These are phyloP conservation scores for Cornus kousa DNA, from an alignment of 148 eudicot species.

Conservation along the genomic window DNA sequence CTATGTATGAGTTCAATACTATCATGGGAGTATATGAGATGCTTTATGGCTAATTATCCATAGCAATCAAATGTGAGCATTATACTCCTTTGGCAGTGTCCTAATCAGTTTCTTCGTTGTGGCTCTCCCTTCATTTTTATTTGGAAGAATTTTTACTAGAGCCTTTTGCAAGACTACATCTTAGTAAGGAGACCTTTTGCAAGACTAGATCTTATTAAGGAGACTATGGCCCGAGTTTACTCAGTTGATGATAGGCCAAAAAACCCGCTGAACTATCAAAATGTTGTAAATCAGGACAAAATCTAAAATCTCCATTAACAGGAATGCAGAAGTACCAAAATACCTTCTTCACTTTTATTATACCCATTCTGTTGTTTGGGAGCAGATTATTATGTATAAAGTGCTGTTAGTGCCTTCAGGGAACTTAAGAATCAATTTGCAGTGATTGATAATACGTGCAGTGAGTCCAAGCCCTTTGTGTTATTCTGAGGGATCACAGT, in stretches of 20 bases:
- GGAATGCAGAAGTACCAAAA: too few relatives aligned
- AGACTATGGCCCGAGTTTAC: background rate
- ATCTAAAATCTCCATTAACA: too few relatives aligned
- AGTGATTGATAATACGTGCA: slow-evolving; percentile 81
- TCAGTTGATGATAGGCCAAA: background rate
- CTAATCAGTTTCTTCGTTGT: background rate
- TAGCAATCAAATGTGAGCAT: background rate
- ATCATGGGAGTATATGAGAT: background rate
- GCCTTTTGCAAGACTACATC: background rate
- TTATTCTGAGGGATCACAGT: too few relatives aligned
- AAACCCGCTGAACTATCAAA: too few relatives aligned
- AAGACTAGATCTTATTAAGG: background rate
- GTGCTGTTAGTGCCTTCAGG: slow-evolving; percentile 21
- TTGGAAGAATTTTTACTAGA: too few relatives aligned
- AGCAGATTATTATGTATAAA: too few relatives aligned
- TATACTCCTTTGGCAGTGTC: background rate
- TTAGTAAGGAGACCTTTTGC: background rate
- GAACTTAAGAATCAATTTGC: slow-evolving; percentile 83
- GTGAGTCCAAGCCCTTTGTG: too few relatives aligned
- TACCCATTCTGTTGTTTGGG: too few relatives aligned
- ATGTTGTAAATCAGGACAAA: too few relatives aligned
- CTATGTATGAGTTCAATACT: background rate
- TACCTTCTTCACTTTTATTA: too few relatives aligned
- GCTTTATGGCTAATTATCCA: background rate
- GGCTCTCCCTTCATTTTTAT: background rate